Conservation (phyloP, 495 filamentous ascomycete species). For the Penicillium paradoxum region DNA sequence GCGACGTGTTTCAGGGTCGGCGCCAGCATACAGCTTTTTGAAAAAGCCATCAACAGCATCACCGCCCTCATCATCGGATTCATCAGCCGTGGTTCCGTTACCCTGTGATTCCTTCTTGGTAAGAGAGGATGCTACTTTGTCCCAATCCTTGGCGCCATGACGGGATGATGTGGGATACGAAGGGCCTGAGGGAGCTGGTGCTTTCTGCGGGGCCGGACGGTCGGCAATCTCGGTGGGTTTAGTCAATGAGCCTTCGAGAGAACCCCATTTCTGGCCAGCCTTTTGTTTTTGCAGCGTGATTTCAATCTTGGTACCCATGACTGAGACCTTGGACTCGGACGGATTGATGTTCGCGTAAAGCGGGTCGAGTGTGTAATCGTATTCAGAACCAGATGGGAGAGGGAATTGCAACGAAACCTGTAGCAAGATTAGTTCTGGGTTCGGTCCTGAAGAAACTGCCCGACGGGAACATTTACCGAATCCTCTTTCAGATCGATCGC, state of each 20-base stretch:
- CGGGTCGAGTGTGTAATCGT: slow-evolving; percentile 64
- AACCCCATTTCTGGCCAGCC: slow-evolving; percentile 69
- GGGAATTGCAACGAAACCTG: slow-evolving; percentile 66
- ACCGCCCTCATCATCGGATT: slow-evolving; percentile 53
- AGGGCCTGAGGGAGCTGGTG: slow-evolving; percentile 39
- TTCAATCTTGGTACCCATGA: slow-evolving; percentile 82
- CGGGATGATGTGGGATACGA: slow-evolving; percentile 87
- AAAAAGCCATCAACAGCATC: slow-evolving; percentile 85
- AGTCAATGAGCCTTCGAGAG: slow-evolving; percentile 53
- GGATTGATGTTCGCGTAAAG: slow-evolving; percentile 64
- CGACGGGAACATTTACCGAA: slow-evolving; percentile 38
- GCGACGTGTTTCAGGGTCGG: slow-evolving; percentile 72
- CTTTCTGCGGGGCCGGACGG: slow-evolving; percentile 21
- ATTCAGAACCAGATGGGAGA: slow-evolving; percentile 52
- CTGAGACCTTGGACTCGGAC: slow-evolving; percentile 51
- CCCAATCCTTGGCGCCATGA: slow-evolving; percentile 85
- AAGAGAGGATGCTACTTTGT: slow-evolving; percentile 62
- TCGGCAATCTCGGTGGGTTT: slow-evolving; percentile 24
- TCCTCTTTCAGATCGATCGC: slow-evolving; percentile 51
- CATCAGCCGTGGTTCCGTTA: slow-evolving; percentile 36
- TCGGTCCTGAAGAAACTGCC: not conserved
- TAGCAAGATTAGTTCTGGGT: not conserved
- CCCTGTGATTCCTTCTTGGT: slow-evolving; percentile 41
- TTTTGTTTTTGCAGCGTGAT: slow-evolving; percentile 64
- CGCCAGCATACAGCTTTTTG: slow-evolving; percentile 78